A percentile compares a stretch with the other conserved stretches of the same genome.
These are phyloP conservation scores for Rickenella mellea DNA, from an alignment of 768 basidiomycete species.

Conservation along the genomic window DNA sequence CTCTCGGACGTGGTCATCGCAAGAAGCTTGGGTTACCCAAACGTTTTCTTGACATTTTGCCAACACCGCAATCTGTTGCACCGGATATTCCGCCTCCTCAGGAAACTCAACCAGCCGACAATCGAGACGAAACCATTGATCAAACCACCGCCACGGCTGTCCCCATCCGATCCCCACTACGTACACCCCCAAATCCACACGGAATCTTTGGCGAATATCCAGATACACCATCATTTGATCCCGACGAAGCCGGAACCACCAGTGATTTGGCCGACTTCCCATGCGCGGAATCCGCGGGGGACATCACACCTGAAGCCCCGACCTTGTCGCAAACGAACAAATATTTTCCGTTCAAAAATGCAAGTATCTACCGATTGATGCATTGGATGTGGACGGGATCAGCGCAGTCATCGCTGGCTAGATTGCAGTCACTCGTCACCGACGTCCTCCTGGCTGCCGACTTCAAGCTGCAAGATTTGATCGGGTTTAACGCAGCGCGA, in stretches of 20 bases:
- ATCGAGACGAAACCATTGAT: too few relatives aligned
- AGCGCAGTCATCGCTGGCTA: constrained; percentile 15
- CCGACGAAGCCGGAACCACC: constrained; percentile 9
- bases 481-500: constrained; percentile 9
- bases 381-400: constrained; percentile 21
- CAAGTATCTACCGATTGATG: constrained; percentile 16
- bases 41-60: too few relatives aligned
- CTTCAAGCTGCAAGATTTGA: constrained; percentile 14
- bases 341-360: constrained; percentile 11
- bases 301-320: constrained; percentile 2
- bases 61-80: too few relatives aligned
- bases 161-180: constrained; percentile 10
- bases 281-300: not conserved
- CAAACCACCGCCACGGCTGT: too few relatives aligned
- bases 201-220: constrained; percentile 14
- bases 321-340: constrained; percentile 4
- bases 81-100: too few relatives aligned
- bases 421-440: constrained; percentile 18
- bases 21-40: too few relatives aligned
- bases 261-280: constrained; percentile 1
- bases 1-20: too few relatives aligned
- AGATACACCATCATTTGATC: constrained; percentile 17
- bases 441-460: constrained; percentile 12
- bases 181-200: constrained; percentile 14
- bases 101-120: too few relatives aligned